phyloP scores from a whole-genome alignment of 2,329 filamentous ascomycete genomes.

The Calonectria naviculata region DNA sequence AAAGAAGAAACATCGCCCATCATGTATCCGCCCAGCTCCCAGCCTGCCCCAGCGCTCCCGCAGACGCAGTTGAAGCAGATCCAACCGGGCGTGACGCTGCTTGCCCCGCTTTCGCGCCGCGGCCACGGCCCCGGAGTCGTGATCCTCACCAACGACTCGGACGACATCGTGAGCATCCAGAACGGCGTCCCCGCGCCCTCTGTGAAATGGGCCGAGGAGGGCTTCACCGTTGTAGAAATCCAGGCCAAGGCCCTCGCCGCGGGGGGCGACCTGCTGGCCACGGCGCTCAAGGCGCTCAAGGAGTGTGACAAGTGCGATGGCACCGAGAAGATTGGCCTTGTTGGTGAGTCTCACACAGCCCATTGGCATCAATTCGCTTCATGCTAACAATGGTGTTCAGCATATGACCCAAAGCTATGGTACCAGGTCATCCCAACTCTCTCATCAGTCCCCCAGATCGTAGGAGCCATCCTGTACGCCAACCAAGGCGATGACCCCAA shows the following conservation, averaged over 20 bases:
- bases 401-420: constrained; percentile 35
- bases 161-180: constrained; percentile 31
- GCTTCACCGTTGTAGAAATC: constrained; percentile 71
- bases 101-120: constrained; percentile 47
- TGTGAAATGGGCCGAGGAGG: constrained; percentile 79
- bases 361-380: neutral
- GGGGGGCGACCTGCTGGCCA: constrained; percentile 19
- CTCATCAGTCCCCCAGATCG: constrained; percentile 30
- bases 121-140: constrained; percentile 52
- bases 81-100: constrained; percentile 36
- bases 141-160: constrained; percentile 39
- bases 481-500: constrained; percentile 8
- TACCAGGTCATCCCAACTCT: constrained; percentile 34
- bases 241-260: constrained; percentile 36
- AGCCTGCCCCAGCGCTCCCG: constrained; percentile 41
- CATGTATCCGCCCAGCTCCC: constrained; percentile 41
- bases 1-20: neutral
- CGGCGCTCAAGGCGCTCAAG: constrained; percentile 33
- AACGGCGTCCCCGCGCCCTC: constrained; percentile 62
- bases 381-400: constrained; percentile 3
- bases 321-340: constrained; percentile 51
- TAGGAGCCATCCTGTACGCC: constrained; percentile 37
- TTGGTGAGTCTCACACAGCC: constrained; percentile 41
- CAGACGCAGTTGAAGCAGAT: constrained; percentile 27
- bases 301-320: constrained; percentile 45